phyloP scores from a whole-genome alignment of 2,329 filamentous ascomycete species.

The Tolypocladium inflatum region DNA sequence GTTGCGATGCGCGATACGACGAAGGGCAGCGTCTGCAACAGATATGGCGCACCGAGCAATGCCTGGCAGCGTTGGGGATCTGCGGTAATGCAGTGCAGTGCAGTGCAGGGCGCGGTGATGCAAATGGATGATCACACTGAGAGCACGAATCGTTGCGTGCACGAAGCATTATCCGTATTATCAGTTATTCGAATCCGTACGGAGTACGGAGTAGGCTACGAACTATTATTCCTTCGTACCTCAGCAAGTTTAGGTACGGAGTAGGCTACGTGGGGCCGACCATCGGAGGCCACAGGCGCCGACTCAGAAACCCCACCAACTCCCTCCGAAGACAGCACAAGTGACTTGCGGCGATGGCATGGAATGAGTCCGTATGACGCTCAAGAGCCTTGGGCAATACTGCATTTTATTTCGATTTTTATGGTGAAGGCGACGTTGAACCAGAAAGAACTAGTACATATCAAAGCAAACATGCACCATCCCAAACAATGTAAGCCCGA shows the following conservation, averaged over 20 bases:
- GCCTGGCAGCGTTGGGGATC: not conserved
- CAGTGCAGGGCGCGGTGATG: not conserved
- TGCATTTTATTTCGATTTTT: not conserved
- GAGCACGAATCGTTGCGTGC: not conserved
- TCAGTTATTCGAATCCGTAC: no score
- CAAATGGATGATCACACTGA: not conserved
- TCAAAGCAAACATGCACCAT: not conserved
- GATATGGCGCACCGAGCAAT: not conserved
- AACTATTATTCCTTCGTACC: no score
- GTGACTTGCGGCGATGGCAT: not conserved
- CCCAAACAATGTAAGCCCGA: not conserved
- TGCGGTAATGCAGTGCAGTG: not conserved
- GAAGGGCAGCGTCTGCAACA: not conserved
- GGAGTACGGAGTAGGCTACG: no score
- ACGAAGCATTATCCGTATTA: not conserved
- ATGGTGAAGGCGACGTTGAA: not conserved
- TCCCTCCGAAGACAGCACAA: not conserved
- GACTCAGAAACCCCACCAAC: not conserved
- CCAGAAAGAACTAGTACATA: not conserved
- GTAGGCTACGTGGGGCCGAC: not conserved
- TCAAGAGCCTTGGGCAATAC: not conserved
- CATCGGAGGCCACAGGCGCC: not conserved
- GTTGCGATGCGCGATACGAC: constrained; percentile 5
- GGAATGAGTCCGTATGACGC: not conserved
- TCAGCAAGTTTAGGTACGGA: no score